phyloP scores from a whole-genome alignment of 2,329 filamentous ascomycete genomes.

The Dactylellina haptotyla region DNA sequence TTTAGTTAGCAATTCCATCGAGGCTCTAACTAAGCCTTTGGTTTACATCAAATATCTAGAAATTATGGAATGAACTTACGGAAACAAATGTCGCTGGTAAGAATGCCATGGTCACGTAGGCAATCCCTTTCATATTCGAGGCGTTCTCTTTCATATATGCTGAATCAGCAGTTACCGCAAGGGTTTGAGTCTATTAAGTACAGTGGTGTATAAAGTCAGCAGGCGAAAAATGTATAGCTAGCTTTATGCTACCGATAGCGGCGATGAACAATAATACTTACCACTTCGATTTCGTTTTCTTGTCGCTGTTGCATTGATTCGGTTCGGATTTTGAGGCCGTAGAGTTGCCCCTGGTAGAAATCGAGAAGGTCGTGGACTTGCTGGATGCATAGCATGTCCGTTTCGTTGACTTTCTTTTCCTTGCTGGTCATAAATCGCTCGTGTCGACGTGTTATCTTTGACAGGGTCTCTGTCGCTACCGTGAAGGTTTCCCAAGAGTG shows the following conservation, averaged over 20 bases:
- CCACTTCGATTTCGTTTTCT: slow-evolving; percentile 10
- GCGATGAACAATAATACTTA: background rate
- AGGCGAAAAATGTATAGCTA: background rate
- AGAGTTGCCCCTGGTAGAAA: slow-evolving; percentile 9
- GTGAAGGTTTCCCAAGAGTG: slow-evolving; percentile 16
- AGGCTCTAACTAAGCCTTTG: too few species aligned
- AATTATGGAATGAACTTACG: slow-evolving; percentile 1
- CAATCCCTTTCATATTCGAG: slow-evolving; percentile 25
- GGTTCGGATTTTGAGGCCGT: slow-evolving; percentile 4
- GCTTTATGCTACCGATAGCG: background rate
- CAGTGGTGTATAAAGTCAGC: background rate
- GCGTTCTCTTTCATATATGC: slow-evolving; percentile 25
- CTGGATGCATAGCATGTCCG: background rate
- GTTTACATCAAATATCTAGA: too few species aligned
- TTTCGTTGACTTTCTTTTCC: background rate
- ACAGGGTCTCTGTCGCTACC: slow-evolving; percentile 8
- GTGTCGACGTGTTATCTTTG: slow-evolving; percentile 21
- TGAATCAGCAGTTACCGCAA: slow-evolving; percentile 16
- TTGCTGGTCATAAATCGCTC: background rate
- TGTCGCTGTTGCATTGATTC: slow-evolving; percentile 22
- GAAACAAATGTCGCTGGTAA: slow-evolving; percentile 36
- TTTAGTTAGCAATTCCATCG: background rate
- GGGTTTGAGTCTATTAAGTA: slow-evolving; percentile 5
- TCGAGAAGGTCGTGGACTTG: slow-evolving; percentile 11
- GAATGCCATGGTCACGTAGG: slow-evolving; percentile 1